Base-by-base conservation (phyloP, 192 early-diverging fungal genomes). In the Bifiguratus adelaidae region DNA sequence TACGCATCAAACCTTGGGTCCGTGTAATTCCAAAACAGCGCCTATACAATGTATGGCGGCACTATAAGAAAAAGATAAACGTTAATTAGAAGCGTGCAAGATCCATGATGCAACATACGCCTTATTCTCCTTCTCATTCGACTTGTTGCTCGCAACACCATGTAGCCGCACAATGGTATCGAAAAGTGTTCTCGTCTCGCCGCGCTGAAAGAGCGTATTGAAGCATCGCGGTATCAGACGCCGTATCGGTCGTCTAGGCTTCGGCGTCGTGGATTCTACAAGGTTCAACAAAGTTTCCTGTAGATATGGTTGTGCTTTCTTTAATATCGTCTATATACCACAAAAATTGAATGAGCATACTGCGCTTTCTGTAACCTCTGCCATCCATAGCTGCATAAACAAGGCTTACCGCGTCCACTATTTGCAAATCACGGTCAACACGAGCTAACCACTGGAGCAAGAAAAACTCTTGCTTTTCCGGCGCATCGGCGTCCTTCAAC, bases 401-500 rank as follows among this genome's bases (percentile, higher is more conserved):
- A 50, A 33, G 7, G 40, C 67, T 36, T 65, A 78, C 76, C 48
- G 67, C 55, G 30, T 61, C 47, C 23, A 60, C 51, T 6, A 47
- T 63, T 43, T 82, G 76, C 8, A 89, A 50, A 35, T 87, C 77
- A 25, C 74, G 70, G 68, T 95, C 89, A 3, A 94, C 72, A 34
- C 60, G 63, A 1, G 87, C 78, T 7, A 97, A 75, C 92, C 92
- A 97, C 58, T 90, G 88, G 54, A 95, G 86, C 1, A 95, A 53
- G 52, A 76, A 81, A 40, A 91, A 67, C 57, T 97, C 94, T 44
- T 82, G 75, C 50, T 86, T 83, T 41, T 70, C 76, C 0, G 68
- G 46, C 21, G 68, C 59, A 12, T 47, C 56, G 6, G 72, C 52
- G 4, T 50, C 38, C 7, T 46, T 38, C 21, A 79, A 61, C 28